Percentiles rank a stretch among this genome's conserved stretches.
phyloP scores from a whole-genome alignment of 495 filamentous ascomycete genomes.

The Pseudoneurospora amorphoporcata region DNA sequence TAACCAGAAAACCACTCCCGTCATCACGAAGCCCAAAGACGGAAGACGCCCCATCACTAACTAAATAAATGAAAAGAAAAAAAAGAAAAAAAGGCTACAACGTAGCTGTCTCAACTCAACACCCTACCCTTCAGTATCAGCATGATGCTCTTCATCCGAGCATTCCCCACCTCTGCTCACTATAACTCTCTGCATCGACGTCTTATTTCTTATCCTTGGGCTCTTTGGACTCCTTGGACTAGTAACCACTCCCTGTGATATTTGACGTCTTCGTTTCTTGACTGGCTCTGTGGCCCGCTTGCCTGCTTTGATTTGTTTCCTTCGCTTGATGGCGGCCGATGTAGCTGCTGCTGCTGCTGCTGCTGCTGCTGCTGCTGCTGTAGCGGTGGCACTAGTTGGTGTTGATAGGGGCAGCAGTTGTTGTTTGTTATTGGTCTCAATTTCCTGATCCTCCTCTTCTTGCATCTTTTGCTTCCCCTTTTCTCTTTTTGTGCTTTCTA shows the following conservation, averaged over 20 bases:
- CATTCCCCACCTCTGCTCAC: background rate
- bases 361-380: background rate
- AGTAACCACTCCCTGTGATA: background rate
- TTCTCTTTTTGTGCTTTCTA: background rate
- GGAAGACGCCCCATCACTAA: no score
- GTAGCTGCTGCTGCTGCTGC: constrained; percentile 2
- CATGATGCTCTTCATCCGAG: constrained; percentile 9
- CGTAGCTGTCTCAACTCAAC: background rate
- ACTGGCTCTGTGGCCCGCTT: constrained; percentile 10
- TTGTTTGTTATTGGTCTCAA: background rate
- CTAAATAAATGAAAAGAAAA: no score
- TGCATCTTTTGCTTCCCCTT: background rate
- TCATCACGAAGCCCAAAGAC: background rate
- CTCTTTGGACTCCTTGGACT: background rate
- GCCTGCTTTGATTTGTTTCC: constrained; percentile 23
- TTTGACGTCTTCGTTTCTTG: constrained; percentile 1
- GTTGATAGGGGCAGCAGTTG: background rate
- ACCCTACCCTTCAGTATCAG: constrained; percentile 4
- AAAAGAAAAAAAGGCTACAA: background rate
- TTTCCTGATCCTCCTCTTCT: background rate
- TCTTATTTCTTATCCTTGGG: background rate
- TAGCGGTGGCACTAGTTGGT: background rate
- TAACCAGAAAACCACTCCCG: background rate
- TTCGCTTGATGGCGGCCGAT: constrained; percentile 16
- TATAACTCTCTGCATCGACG: background rate